Percentiles rank a stretch among this genome's conserved stretches.
These are phyloP conservation scores for Bipolaris victoriae DNA, from an alignment of 2,329 filamentous ascomycete species.

Conservation along the genomic window DNA sequence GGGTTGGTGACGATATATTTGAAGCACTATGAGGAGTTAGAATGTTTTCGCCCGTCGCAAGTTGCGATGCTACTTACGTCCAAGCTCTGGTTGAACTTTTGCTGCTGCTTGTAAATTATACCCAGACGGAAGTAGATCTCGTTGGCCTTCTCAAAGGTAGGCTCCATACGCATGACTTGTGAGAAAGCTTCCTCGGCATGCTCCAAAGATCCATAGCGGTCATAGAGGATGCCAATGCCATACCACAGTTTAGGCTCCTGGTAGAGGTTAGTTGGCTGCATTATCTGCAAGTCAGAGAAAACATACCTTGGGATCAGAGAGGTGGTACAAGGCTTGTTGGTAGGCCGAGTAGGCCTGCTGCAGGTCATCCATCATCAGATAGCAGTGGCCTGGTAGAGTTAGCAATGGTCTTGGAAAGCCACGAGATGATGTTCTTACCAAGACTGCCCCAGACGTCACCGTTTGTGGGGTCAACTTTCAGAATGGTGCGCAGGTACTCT, in stretches of 20 bases:
- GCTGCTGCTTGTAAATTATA: constrained; percentile 99
- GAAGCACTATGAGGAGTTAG: constrained; percentile 75
- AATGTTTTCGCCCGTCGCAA: not conserved
- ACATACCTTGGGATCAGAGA: constrained; percentile 86
- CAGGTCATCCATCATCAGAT: constrained; percentile 97
- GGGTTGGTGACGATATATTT: constrained; percentile 96
- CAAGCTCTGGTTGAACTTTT: constrained; percentile 88
- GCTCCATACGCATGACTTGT: constrained; percentile 98
- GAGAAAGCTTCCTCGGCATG: constrained; percentile 98
- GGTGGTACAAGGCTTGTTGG: constrained; percentile 90
- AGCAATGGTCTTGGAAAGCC: constrained; percentile 8
- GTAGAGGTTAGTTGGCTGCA: not conserved
- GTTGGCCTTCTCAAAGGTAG: constrained; percentile 96
- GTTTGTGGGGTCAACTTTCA: constrained; percentile 86
- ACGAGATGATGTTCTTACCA: constrained; percentile 61
- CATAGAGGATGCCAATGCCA: constrained; percentile 96
- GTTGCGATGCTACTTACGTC: constrained; percentile 65
- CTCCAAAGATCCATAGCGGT: constrained; percentile 93
- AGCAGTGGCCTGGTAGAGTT: constrained; percentile 78
- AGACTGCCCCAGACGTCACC: constrained; percentile 97
- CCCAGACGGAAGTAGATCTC: constrained; percentile 98
- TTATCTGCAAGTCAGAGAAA: constrained; percentile 4
- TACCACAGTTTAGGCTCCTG: constrained; percentile 98
- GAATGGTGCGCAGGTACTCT: constrained; percentile 87
- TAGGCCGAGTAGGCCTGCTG: constrained; percentile 97